Percentiles rank a stretch among this genome's conserved stretches.
phyloP scores from a whole-genome alignment of 2,329 filamentous ascomycete species.

The Endocalyx cinctus region DNA sequence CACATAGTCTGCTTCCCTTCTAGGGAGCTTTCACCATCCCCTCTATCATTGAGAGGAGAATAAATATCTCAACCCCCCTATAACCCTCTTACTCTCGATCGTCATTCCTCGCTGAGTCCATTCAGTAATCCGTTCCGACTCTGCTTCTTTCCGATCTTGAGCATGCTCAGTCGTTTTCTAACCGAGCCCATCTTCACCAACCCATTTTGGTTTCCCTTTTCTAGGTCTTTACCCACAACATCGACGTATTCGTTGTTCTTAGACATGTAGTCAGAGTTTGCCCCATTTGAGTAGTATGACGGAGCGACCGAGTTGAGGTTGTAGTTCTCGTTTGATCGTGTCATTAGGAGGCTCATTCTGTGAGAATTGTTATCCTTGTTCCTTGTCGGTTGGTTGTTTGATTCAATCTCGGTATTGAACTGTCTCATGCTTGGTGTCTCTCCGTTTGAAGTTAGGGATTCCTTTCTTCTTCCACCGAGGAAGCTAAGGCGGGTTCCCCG shows the following conservation, averaged over 20 bases:
- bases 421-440: slow-evolving; percentile 19
- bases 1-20: too few relatives aligned
- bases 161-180: slow-evolving; percentile 71
- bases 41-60: too few relatives aligned
- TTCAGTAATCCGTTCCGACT: slow-evolving; percentile 53
- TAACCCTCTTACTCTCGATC: too few relatives aligned
- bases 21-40: too few relatives aligned
- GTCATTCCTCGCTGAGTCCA: slow-evolving; percentile 53
- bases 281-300: slow-evolving; percentile 13
- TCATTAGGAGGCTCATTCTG: too few relatives aligned
- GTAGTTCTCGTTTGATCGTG: too few relatives aligned
- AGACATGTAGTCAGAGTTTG: too few relatives aligned
- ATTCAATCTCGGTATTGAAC: slow-evolving; percentile 18
- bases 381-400: slow-evolving; percentile 27
- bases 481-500: slow-evolving; percentile 54
- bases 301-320: too few relatives aligned
- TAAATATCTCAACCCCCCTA: too few relatives aligned
- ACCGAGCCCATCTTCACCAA: slow-evolving; percentile 57
- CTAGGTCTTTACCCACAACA: slow-evolving; percentile 22
- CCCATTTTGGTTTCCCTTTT: slow-evolving; percentile 29
- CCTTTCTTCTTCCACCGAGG: slow-evolving; percentile 49
- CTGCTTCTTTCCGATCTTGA: slow-evolving; percentile 69
- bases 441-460: slow-evolving; percentile 24
- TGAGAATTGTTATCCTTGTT: slow-evolving; percentile 26
- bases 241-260: slow-evolving; percentile 27